Evolutionary conservation across 805 yeast species (phyloP).

Genomic region (Ascoidea rubescens): DNA sequence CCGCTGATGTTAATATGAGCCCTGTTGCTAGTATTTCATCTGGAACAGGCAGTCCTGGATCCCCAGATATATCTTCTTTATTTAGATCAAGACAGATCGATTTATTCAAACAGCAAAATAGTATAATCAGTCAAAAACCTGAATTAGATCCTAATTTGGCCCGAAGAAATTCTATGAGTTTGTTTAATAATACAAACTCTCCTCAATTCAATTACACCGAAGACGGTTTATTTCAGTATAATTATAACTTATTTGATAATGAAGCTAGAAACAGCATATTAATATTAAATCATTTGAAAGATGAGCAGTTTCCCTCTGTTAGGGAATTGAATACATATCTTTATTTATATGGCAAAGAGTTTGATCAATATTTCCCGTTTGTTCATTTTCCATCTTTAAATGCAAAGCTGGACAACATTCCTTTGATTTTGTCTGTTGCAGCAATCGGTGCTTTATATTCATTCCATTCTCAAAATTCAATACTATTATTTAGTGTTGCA

Average conservation of each 20-base stretch:
- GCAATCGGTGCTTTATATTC: constrained; percentile 83
- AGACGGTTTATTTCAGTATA: neutral
- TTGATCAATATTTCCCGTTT: constrained; percentile 74
- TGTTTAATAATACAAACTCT: no score
- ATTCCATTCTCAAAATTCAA: constrained; percentile 66
- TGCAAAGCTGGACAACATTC: constrained; percentile 37
- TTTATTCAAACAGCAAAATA: constrained; percentile 33
- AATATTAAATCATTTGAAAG: constrained; percentile 34
- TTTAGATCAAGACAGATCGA: constrained; percentile 58
- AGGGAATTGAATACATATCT: constrained; percentile 68
- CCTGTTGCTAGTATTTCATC: neutral
- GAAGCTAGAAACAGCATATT: constrained; percentile 42
- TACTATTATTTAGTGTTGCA: constrained; percentile 53
- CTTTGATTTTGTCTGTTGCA: constrained; percentile 67
- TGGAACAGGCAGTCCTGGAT: neutral
- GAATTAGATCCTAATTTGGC: neutral
- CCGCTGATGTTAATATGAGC: no score
- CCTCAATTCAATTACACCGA: neutral
- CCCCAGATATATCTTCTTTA: constrained; percentile 38
- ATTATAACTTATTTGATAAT: constrained; percentile 23
- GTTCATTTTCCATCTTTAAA: constrained; percentile 56
- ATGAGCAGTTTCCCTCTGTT: constrained; percentile 56
- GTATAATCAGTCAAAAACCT: neutral
- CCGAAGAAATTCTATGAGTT: neutral
- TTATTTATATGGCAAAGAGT: constrained; percentile 61